A percentile compares a stretch with the other conserved stretches of the same genome.
These are phyloP conservation scores for Apiospora malaysiana DNA, from an alignment of 2,329 filamentous ascomycete species.

Conservation along the genomic window DNA sequence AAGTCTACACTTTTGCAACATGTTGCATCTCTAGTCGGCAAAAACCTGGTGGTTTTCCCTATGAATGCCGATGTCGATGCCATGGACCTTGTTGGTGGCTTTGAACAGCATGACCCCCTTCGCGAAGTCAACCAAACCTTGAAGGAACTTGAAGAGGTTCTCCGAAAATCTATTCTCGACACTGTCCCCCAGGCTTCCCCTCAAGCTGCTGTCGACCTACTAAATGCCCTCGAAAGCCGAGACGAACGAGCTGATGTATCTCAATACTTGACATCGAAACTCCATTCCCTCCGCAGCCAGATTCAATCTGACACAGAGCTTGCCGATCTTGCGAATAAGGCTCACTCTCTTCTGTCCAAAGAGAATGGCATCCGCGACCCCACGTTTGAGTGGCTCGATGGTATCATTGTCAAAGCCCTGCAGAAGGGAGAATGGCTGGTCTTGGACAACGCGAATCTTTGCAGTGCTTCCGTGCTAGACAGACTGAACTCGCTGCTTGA, in stretches of 20 bases:
- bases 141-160: slow-evolving; percentile 42
- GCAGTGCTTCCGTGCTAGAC: slow-evolving; percentile 92
- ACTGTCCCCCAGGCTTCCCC: slow-evolving; percentile 55
- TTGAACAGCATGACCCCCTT: slow-evolving; percentile 88
- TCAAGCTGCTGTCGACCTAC: slow-evolving; percentile 53
- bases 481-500: slow-evolving; percentile 93
- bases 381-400: slow-evolving; percentile 95
- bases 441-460: slow-evolving; percentile 96
- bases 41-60: slow-evolving; percentile 78
- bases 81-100: slow-evolving; percentile 96
- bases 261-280: slow-evolving; percentile 43
- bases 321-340: slow-evolving; percentile 52
- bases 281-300: slow-evolving; percentile 47
- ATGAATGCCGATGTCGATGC: slow-evolving; percentile 96
- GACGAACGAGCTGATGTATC: slow-evolving; percentile 47
- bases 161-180: slow-evolving; percentile 56
- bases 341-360: slow-evolving; percentile 55
- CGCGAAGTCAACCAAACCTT: slow-evolving; percentile 71
- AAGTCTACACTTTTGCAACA: slow-evolving; percentile 84
- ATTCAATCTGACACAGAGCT: slow-evolving; percentile 54
- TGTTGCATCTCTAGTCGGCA: slow-evolving; percentile 79
- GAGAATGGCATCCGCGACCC: slow-evolving; percentile 70
- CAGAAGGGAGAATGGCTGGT: slow-evolving; percentile 90
- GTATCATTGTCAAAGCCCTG: slow-evolving; percentile 86
- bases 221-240: slow-evolving; percentile 55